These are phyloP conservation scores for Torulaspora quercuum DNA, from an alignment of 805 yeast species.

Conservation along the genomic window DNA sequence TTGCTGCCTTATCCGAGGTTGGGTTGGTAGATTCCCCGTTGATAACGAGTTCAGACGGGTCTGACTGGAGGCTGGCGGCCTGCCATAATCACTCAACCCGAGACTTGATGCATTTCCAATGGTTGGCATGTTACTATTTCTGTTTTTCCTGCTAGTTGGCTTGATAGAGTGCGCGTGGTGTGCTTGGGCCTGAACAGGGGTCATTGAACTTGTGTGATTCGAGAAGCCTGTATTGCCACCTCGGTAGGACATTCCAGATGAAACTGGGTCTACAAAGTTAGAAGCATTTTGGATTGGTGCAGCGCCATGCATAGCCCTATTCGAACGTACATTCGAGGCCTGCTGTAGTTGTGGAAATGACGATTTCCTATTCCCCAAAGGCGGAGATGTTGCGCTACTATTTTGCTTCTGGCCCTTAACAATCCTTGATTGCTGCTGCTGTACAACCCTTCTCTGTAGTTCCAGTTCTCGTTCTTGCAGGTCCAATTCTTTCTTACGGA, in stretches of 20 bases:
- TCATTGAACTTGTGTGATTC: constrained; percentile 6
- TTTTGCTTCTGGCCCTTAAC: constrained; percentile 6
- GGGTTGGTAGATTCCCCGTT: constrained; percentile 21
- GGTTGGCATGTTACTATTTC: constrained; percentile 35
- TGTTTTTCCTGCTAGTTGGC: constrained; percentile 38
- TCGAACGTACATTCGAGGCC: constrained; percentile 22
- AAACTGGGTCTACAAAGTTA: constrained; percentile 26
- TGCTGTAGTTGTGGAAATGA: constrained; percentile 24
- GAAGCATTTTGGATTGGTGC: constrained; percentile 18
- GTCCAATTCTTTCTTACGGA: constrained; percentile 35
- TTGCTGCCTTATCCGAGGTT: constrained; percentile 20
- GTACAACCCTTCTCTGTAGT: constrained; percentile 31
- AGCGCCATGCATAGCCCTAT: constrained; percentile 33
- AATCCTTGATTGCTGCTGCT: constrained; percentile 21
- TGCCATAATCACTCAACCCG: constrained; percentile 18
- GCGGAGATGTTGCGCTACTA: constrained; percentile 10
- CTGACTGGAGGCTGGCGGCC: constrained; percentile 21
- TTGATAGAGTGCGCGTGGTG: constrained; percentile 27
- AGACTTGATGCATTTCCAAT: constrained; percentile 34
- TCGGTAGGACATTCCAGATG: constrained; percentile 16
- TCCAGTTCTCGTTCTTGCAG: constrained; percentile 37
- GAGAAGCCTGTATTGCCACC: not conserved
- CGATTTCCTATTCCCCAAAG: constrained; percentile 19
- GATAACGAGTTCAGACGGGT: constrained; percentile 30
- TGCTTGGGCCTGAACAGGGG: constrained; percentile 11